Evolutionary conservation across 106 monocot genomes (phyloP).

Genomic region (Alisma plantagoaquatica): DNA sequence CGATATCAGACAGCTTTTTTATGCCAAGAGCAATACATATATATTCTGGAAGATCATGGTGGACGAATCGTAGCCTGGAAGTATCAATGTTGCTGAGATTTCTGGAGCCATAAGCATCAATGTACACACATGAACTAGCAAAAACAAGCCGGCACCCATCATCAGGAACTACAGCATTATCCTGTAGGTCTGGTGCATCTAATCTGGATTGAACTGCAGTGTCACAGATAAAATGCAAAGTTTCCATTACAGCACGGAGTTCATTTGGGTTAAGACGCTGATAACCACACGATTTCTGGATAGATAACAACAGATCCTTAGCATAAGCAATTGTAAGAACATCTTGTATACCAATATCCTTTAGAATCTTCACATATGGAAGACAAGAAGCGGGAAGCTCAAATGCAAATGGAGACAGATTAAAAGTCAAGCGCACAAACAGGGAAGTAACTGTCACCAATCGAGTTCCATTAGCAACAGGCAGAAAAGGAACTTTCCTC

Average conservation of each 20-base stretch:
- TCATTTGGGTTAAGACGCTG: slow-evolving; percentile 96
- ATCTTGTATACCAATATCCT: slow-evolving; percentile 82
- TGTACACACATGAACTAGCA: slow-evolving; percentile 76
- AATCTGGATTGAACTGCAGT: slow-evolving; percentile 17
- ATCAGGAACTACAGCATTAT: slow-evolving; percentile 78
- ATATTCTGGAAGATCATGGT: slow-evolving; percentile 66
- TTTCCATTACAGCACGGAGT: slow-evolving; percentile 88
- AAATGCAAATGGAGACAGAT: slow-evolving; percentile 96
- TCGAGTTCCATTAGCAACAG: slow-evolving; percentile 98
- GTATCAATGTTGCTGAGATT: slow-evolving; percentile 63
- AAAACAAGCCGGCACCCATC: slow-evolving; percentile 95
- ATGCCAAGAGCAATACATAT: slow-evolving; percentile 59
- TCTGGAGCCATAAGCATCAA: slow-evolving; percentile 70
- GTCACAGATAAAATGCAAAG: slow-evolving; percentile 78
- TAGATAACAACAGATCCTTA: slow-evolving; percentile 54
- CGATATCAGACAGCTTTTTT: slow-evolving; percentile 77
- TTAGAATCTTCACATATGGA: slow-evolving; percentile 78
- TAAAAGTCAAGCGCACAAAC: slow-evolving; percentile 71
- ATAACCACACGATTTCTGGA: slow-evolving; percentile 84
- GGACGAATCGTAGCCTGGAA: slow-evolving; percentile 78
- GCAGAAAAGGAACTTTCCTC: slow-evolving; percentile 74
- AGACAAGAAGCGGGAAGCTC: slow-evolving; percentile 77
- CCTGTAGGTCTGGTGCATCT: slow-evolving; percentile 21
- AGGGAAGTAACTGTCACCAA: slow-evolving; percentile 64
- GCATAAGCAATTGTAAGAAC: slow-evolving; percentile 60